Base-by-base conservation (phyloP, 495 filamentous ascomycete species). In the Aspergillus diversus region DNA sequence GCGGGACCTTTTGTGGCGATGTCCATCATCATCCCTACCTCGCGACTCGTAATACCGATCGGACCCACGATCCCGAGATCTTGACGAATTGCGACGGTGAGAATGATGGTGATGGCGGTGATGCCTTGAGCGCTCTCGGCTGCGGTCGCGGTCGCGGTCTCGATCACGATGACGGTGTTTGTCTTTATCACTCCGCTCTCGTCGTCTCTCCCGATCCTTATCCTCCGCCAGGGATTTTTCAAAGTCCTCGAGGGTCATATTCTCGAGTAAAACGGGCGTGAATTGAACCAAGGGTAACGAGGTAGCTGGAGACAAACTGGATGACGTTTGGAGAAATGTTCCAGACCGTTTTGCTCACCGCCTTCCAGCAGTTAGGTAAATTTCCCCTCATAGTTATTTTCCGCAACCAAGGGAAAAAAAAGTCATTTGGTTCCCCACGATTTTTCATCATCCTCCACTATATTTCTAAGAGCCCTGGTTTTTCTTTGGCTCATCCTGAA, bases 191-290 rank as follows among this genome's bases (percentile, higher is more conserved):
- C 70, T 72, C 47, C 65, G 75, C 47, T 77, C 72, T 31, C 68
- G 69, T 49, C 71, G 66, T 42, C 55, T 66, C 42, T 77, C 71
- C 46, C 88, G 27, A 33, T 72, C 76, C 48, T 87, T 17, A 35
- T 73, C 76, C 60, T 81, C 72, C 17, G 73, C 76, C 43, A 84
- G 65, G 4, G 78, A 78, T 59, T 83, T 84, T 55, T 84, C 83
- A 60, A 85, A 84, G 57, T 83, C 82, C 68, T 84, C 83, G 52
- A 85, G 66, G 13, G 78, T 80, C 83, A 84, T 86, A 12, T 77
- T 68, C 37, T 33, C 55, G 53, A 34, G 33, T 33, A n/a, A 21
- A 48, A 27, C 17, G 34, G 55, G 33, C 33, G 13, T 60, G 39
- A 17, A 48, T 50, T 43, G n/a, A 34, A 54, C 48, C n/a, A 49